Evolutionary conservation across 495 filamentous ascomycete genomes (phyloP).

Genomic region (Hypoxylon rickii): DNA sequence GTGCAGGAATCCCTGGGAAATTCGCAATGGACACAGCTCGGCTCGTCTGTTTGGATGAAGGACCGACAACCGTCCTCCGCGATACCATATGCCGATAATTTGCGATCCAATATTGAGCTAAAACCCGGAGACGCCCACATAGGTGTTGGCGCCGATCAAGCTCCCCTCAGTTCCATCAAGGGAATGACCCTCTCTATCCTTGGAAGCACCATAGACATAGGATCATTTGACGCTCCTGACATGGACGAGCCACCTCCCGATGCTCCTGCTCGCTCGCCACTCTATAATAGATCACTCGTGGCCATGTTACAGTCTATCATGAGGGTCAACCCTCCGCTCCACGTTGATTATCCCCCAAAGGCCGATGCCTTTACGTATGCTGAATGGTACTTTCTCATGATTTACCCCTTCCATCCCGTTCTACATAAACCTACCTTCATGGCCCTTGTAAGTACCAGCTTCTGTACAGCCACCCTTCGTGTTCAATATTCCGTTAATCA

Average conservation of each 20-base stretch:
- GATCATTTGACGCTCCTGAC: slow-evolving; percentile 67
- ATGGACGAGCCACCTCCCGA: slow-evolving; percentile 62
- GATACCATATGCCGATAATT: slow-evolving; percentile 30
- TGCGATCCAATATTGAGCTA: slow-evolving; percentile 36
- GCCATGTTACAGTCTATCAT: slow-evolving; percentile 65
- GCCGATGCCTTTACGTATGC: slow-evolving; percentile 65
- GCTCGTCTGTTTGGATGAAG: slow-evolving; percentile 56
- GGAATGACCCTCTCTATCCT: slow-evolving; percentile 74
- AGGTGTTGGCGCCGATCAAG: slow-evolving; percentile 69
- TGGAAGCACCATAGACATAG: slow-evolving; percentile 76
- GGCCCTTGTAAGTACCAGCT: slow-evolving; percentile 57
- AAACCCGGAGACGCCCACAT: slow-evolving; percentile 70
- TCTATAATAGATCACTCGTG: slow-evolving; percentile 71
- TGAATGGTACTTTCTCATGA: slow-evolving; percentile 72
- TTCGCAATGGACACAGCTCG: slow-evolving; percentile 50
- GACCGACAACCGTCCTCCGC: slow-evolving; percentile 26
- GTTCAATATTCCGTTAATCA: slow-evolving; percentile 9
- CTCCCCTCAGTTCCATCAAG: slow-evolving; percentile 70
- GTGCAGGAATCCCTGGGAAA: slow-evolving; percentile 36
- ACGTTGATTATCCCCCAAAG: slow-evolving; percentile 60
- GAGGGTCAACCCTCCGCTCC: slow-evolving; percentile 59
- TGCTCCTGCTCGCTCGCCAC: slow-evolving; percentile 43
- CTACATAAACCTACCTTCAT: slow-evolving; percentile 74
- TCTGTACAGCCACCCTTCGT: not conserved
- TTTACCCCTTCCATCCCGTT: slow-evolving; percentile 73